A percentile compares a stretch with the other conserved stretches of the same genome.
These are phyloP conservation scores for Floccularia luteovirens DNA, from an alignment of 768 basidiomycete genomes.

Conservation along the genomic window DNA sequence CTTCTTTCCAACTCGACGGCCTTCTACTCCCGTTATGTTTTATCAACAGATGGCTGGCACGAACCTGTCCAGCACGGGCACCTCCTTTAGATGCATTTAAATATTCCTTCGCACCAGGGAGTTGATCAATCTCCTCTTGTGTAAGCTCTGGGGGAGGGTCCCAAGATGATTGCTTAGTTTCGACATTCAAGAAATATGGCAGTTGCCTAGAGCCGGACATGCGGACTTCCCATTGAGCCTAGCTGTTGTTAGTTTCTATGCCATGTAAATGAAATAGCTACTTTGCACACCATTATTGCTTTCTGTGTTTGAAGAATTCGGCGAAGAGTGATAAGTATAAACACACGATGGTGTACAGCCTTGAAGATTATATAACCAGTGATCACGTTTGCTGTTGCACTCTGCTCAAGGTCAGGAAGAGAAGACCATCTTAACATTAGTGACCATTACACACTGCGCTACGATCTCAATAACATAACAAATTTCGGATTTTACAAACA, in stretches of 20 bases:
- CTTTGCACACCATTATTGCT: constrained; percentile 8
- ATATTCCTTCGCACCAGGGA: constrained; percentile 69
- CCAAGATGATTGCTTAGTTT: constrained; percentile 74
- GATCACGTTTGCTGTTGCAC: too few relatives aligned
- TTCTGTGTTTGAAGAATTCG: neutral
- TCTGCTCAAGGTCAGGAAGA: too few relatives aligned
- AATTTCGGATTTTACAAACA: too few relatives aligned
- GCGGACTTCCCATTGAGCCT: constrained; percentile 72
- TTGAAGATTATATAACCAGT: too few relatives aligned
- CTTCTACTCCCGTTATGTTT: constrained; percentile 81
- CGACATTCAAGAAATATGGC: constrained; percentile 84
- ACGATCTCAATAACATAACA: too few relatives aligned
- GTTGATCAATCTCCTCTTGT: constrained; percentile 45
- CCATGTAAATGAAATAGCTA: neutral
- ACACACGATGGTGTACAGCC: neutral
- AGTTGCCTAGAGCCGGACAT: constrained; percentile 70
- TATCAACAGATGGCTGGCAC: constrained; percentile 92
- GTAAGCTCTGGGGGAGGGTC: constrained; percentile 58
- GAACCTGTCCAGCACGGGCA: constrained; percentile 49
- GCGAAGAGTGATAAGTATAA: neutral
- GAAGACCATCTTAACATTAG: too few relatives aligned
- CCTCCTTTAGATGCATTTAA: constrained; percentile 9
- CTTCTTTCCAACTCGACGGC: constrained; percentile 83
- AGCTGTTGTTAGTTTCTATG: too few relatives aligned
- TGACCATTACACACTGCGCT: too few relatives aligned